These are phyloP conservation scores for Tremella fuciformis DNA, from an alignment of 768 basidiomycete genomes.

Conservation along the genomic window DNA sequence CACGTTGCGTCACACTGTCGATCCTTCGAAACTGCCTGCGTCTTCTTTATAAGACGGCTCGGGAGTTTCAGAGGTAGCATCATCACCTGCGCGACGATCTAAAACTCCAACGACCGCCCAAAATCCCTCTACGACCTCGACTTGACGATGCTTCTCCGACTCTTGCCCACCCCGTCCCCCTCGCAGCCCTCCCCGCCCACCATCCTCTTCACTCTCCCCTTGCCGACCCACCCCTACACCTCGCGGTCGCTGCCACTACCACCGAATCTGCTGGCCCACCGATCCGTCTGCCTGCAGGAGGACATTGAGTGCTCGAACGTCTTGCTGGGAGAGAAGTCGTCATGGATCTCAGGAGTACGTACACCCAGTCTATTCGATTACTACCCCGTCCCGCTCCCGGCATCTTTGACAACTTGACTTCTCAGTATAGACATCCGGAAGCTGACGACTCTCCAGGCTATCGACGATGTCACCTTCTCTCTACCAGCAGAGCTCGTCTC, in stretches of 20 bases:
- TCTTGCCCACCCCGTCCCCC: slow-evolving; percentile 45
- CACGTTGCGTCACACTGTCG: too few species aligned
- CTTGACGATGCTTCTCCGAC: slow-evolving; percentile 50
- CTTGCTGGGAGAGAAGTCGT: slow-evolving; percentile 50
- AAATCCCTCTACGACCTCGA: slow-evolving; percentile 5
- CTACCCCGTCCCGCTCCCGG: not conserved
- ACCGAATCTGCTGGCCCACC: slow-evolving; percentile 46
- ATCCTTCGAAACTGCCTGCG: too few species aligned
- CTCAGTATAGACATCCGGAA: not conserved
- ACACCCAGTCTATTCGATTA: not conserved
- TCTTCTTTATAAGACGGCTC: too few species aligned
- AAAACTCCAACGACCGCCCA: too few species aligned
- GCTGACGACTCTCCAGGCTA: slow-evolving; percentile 19
- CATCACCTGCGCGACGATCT: too few species aligned
- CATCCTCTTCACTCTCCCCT: slow-evolving; percentile 53
- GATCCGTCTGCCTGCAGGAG: slow-evolving; percentile 42
- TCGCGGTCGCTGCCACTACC: slow-evolving; percentile 48
- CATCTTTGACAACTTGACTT: not conserved
- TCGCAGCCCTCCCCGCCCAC: slow-evolving; percentile 47
- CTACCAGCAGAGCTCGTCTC: slow-evolving; percentile 32
- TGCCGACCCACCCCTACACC: slow-evolving; percentile 47
- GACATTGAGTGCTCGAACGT: slow-evolving; percentile 49
- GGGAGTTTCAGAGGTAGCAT: too few species aligned
- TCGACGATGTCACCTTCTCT: slow-evolving; percentile 53
- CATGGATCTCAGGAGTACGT: slow-evolving; percentile 49